phyloP scores from a whole-genome alignment of 768 basidiomycete genomes.

The Leucogyrophana mollusca region DNA sequence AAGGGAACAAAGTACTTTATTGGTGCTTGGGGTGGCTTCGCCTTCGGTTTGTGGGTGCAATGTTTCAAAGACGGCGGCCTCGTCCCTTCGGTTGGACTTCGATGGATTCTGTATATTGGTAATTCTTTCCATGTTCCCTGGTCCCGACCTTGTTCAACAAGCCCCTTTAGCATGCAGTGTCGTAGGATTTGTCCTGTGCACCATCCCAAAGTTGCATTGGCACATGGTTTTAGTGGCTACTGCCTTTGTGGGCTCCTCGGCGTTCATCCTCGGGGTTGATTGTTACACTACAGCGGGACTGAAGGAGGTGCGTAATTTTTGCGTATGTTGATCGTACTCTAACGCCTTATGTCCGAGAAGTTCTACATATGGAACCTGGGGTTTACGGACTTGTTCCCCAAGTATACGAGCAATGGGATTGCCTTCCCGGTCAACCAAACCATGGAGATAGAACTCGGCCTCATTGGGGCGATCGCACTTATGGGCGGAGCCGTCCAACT shows the following conservation, averaged over 20 bases:
- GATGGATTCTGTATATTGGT: slow-evolving; percentile 93
- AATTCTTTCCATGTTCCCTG: slow-evolving; percentile 19
- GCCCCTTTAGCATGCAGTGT: slow-evolving; percentile 59
- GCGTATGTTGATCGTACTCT: slow-evolving; percentile 8
- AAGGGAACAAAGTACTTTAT: slow-evolving; percentile 81
- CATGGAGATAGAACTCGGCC: slow-evolving; percentile 92
- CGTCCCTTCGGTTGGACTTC: slow-evolving; percentile 70
- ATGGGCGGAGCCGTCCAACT: slow-evolving; percentile 91
- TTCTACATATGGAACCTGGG: slow-evolving; percentile 97
- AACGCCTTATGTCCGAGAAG: slow-evolving; percentile 36
- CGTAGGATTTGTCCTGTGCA: slow-evolving; percentile 78
- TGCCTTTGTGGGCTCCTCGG: slow-evolving; percentile 85
- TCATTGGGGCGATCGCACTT: slow-evolving; percentile 78
- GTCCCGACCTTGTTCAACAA: slow-evolving; percentile 18
- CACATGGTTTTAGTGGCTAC: slow-evolving; percentile 85
- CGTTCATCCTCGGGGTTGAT: slow-evolving; percentile 91
- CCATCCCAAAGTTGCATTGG: slow-evolving; percentile 84
- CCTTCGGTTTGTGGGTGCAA: slow-evolving; percentile 84
- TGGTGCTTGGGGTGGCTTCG: slow-evolving; percentile 68
- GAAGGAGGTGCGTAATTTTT: slow-evolving; percentile 68
- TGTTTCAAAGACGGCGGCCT: slow-evolving; percentile 82
- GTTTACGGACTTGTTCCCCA: slow-evolving; percentile 76
- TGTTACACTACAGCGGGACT: slow-evolving; percentile 90
- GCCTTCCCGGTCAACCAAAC: slow-evolving; percentile 83
- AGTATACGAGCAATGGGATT: slow-evolving; percentile 64